Conservation (phyloP, 2,329 filamentous ascomycete genomes). For the Harringtonia lauricola region DNA sequence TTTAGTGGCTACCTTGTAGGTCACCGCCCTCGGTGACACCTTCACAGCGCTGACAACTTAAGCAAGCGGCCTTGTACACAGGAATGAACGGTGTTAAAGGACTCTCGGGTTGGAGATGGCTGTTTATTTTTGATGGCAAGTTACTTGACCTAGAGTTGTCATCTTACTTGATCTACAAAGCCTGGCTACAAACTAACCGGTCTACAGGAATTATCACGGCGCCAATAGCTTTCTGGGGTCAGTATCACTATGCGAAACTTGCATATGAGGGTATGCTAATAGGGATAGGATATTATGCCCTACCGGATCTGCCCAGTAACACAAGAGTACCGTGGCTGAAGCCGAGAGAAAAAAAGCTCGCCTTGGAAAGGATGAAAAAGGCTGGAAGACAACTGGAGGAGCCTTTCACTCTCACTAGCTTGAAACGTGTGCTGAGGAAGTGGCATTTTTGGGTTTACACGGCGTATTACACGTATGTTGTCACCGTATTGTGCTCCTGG, state of each 20-base stretch:
- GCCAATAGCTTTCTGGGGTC: background rate
- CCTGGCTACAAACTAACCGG: background rate
- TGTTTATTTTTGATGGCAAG: background rate
- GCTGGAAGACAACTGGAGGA: background rate
- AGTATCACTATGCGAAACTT: too few species aligned
- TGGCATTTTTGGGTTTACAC: slow-evolving; percentile 4
- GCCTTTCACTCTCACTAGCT: background rate
- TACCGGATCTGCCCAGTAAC: slow-evolving; percentile 1
- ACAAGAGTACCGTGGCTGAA: background rate
- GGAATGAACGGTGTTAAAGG: background rate
- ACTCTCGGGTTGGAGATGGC: background rate
- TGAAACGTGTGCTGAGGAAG: background rate
- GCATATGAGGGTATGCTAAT: too few species aligned
- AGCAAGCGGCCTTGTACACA: background rate
- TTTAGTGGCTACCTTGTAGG: slow-evolving; percentile 1
- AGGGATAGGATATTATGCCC: background rate
- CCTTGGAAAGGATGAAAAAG: background rate
- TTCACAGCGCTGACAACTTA: too few species aligned
- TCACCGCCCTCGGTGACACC: too few species aligned
- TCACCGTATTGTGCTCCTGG: background rate
- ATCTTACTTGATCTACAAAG: background rate
- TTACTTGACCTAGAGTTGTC: too few species aligned
- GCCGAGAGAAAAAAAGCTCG: background rate
- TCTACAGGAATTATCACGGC: background rate
- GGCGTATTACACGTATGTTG: background rate